phyloP scores from a whole-genome alignment of 2,329 filamentous ascomycete genomes.

The Plectosphaerella cucumerina region DNA sequence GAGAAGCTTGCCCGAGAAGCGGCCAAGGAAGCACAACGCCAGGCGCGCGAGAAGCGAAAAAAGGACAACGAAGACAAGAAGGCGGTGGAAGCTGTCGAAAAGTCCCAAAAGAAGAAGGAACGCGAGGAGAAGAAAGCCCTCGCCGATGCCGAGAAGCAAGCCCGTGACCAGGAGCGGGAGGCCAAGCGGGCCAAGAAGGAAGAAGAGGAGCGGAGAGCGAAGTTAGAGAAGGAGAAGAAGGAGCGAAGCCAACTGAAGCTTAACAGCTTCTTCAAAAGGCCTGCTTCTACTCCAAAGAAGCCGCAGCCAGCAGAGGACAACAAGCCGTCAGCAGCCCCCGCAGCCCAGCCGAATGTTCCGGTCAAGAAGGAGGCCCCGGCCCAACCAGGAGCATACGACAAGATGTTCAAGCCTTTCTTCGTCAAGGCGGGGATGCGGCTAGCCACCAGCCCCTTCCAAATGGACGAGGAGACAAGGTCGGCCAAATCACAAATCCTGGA shows the following conservation, averaged over 20 bases:
- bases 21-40: slow-evolving; percentile 27
- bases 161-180: slow-evolving; percentile 34
- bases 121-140: slow-evolving; percentile 22
- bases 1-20: slow-evolving; percentile 32
- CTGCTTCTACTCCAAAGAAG: slow-evolving; percentile 23
- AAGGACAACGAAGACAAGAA: slow-evolving; percentile 33
- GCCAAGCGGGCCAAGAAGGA: slow-evolving; percentile 48
- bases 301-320: slow-evolving; percentile 14
- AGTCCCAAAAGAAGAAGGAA: slow-evolving; percentile 25
- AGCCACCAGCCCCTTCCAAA: slow-evolving; percentile 53
- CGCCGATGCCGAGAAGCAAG: slow-evolving; percentile 25
- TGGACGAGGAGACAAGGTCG: slow-evolving; percentile 54
- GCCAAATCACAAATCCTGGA: slow-evolving; percentile 49
- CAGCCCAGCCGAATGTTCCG: slow-evolving; percentile 8
- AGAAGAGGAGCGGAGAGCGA: slow-evolving; percentile 34
- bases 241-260: slow-evolving; percentile 43
- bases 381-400: slow-evolving; percentile 54
- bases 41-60: slow-evolving; percentile 29
- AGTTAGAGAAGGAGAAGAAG: slow-evolving; percentile 45
- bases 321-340: slow-evolving; percentile 19
- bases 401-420: slow-evolving; percentile 77
- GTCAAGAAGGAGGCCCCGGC: slow-evolving; percentile 14
- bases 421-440: slow-evolving; percentile 69
- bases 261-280: slow-evolving; percentile 40
- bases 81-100: slow-evolving; percentile 35